Evolutionary conservation across 306 rosid genomes (phyloP).

Genomic region (Begonia loranthoides): DNA sequence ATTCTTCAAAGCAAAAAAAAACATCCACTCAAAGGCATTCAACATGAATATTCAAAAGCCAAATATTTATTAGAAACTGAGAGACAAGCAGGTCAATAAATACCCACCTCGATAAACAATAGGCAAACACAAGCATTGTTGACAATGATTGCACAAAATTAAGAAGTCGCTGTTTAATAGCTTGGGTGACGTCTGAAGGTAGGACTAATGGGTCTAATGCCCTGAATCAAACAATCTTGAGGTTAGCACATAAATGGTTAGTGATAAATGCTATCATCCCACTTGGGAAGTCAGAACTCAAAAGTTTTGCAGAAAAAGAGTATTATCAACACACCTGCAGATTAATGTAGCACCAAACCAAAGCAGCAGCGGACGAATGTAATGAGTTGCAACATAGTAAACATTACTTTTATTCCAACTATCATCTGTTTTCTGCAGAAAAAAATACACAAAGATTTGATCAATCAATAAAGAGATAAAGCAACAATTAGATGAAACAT

Average conservation of each 20-base stretch:
- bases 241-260: conserved; percentile 7
- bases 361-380: conserved; percentile 76
- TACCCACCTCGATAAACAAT: conserved; percentile 70
- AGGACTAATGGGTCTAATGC: conserved; percentile 75
- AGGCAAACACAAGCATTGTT: conserved; percentile 79
- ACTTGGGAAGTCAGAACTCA: no score
- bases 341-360: conserved; percentile 75
- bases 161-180: conserved; percentile 69
- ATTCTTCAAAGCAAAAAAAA: no score
- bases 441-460: conserved; percentile 9
- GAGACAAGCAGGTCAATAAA: background rate
- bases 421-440: conserved; percentile 56
- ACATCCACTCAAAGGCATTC: no score
- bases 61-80: background rate
- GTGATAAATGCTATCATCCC: no score
- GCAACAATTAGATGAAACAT: conserved; percentile 6
- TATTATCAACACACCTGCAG: conserved; percentile 49
- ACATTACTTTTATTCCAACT: conserved; percentile 83
- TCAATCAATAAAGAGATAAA: conserved; percentile 8
- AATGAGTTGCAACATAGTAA: conserved; percentile 40
- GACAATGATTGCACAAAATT: conserved; percentile 69
- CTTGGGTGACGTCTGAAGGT: conserved; percentile 70
- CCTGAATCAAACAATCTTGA: conserved; percentile 34
- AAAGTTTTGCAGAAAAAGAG: conserved; percentile 1
- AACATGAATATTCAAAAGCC: no score